These are phyloP conservation scores for Lactarius akahatsu DNA, from an alignment of 768 basidiomycete genomes.

Conservation along the genomic window DNA sequence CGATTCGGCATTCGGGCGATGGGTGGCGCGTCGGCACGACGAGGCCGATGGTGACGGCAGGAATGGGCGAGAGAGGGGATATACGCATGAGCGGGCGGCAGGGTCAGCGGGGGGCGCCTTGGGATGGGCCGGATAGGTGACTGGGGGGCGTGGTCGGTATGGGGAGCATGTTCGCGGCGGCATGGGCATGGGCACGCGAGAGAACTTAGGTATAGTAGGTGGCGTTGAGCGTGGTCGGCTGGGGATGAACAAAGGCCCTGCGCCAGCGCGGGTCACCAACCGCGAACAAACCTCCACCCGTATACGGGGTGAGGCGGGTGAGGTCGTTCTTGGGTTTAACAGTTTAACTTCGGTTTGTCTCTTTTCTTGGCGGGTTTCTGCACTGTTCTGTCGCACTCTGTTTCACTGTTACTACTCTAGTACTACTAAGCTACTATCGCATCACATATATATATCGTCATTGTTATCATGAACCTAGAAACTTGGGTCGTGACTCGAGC, in stretches of 20 bases:
- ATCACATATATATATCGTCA: not conserved
- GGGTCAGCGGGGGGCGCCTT: constrained; percentile 31
- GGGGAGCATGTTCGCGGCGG: constrained; percentile 31
- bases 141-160: constrained; percentile 7
- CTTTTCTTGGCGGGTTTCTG: not conserved
- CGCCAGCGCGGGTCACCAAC: constrained; percentile 50
- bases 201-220: constrained; percentile 32
- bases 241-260: constrained; percentile 52
- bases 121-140: constrained; percentile 31
- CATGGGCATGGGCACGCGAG: constrained; percentile 36
- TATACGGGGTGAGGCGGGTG: constrained; percentile 80
- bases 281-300: constrained; percentile 79
- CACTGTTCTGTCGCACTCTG: not conserved
- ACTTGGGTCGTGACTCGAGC: too few relatives aligned
- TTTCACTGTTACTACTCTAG: not conserved
- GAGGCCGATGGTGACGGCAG: constrained; percentile 34
- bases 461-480: too few relatives aligned
- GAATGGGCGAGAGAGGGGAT: constrained; percentile 23
- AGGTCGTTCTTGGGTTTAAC: constrained; percentile 11
- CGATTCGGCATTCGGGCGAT: constrained; percentile 29
- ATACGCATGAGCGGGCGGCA: constrained; percentile 17
- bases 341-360: not conserved
- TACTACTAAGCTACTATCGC: not conserved
- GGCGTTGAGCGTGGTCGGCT: constrained; percentile 37
- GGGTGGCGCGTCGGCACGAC: constrained; percentile 46